phyloP scores from a whole-genome alignment of 2,329 filamentous ascomycete species.

The Beauveria rudraprayagi region DNA sequence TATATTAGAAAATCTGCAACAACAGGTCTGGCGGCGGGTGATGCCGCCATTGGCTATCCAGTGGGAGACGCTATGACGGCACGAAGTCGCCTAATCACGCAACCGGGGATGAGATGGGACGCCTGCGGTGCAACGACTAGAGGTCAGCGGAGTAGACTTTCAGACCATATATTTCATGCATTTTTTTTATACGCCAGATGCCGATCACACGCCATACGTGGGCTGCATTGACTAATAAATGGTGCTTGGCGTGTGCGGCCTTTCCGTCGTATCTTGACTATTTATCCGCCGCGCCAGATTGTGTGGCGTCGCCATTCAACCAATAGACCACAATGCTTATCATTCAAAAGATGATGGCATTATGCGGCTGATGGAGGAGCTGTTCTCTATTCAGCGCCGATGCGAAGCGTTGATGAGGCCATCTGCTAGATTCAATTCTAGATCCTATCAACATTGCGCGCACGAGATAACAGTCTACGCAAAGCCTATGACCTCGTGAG shows the following conservation, averaged over 20 bases:
- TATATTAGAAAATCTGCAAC: not conserved
- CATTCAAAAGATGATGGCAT: not conserved
- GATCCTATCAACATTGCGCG: too few relatives aligned
- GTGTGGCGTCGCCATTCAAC: slow-evolving; percentile 34
- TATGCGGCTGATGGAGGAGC: not conserved
- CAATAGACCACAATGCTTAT: not conserved
- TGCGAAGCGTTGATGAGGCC: not conserved
- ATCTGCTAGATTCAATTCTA: too few relatives aligned
- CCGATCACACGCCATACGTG: not conserved
- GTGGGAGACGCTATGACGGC: not conserved
- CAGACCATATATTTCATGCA: not conserved
- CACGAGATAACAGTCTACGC: too few relatives aligned
- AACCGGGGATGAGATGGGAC: not conserved
- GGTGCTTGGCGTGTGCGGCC: not conserved
- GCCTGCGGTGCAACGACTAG: not conserved
- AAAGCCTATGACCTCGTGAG: too few relatives aligned
- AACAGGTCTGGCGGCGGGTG: not conserved
- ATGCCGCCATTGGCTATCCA: not conserved
- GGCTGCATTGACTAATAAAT: not conserved
- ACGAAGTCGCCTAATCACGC: not conserved
- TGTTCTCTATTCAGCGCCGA: not conserved
- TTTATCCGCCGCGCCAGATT: slow-evolving; percentile 39
- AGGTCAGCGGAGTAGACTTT: not conserved
- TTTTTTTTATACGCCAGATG: not conserved
- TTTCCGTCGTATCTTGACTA: slow-evolving; percentile 26